Base-by-base conservation (phyloP, 148 eudicot species). In the Talinum fruticosum region DNA sequence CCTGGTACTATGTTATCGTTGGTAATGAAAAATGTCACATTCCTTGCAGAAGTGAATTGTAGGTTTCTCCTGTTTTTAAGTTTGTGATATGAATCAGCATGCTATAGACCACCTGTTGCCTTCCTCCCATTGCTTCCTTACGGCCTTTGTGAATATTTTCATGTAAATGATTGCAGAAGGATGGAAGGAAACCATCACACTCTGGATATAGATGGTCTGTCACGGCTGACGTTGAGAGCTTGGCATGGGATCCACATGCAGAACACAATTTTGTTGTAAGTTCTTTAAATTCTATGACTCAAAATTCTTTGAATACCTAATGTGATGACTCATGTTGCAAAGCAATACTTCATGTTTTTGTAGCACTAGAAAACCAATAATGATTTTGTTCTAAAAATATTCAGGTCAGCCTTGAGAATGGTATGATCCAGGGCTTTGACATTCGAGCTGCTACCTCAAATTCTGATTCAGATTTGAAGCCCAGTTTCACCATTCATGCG, bases 331-430 rank as follows among this genome's bases (percentile, higher is more conserved):
- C 47, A 41, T 41, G 14, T 14, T 6, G 14, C 47, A 41, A 2
- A 1, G 14, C 47, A 41, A 2, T 41, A 41, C 47, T 41, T 41
- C 12, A 41, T 10, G 12, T 41, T 7, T 41, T 41, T 41, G 47
- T 12, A 41, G 12, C 47, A 41, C 47, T 1, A 28, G 54, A 75
- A 44, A 15, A 35, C 26, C 1, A 18, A 8, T 49, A 41, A 15
- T 34, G n/a, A 28, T 12, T 62, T 29, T 24, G 26, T 69, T n/a
- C 67, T 33, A 33, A 28, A 44, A 13, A 26, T 35, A 69, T 80
- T 65, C 90, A 94, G 98, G 98, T 87, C 57, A 92, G 97, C 84
- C 98, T 92, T 72, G 97, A 94, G 78, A 85, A 92, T 81, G 98
- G 98, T 69, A 88, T 80, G 51, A 90, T 94, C 74, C 76, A 79